phyloP scores from a whole-genome alignment of 805 yeast species.

The Kurtzmaniella fragi region DNA sequence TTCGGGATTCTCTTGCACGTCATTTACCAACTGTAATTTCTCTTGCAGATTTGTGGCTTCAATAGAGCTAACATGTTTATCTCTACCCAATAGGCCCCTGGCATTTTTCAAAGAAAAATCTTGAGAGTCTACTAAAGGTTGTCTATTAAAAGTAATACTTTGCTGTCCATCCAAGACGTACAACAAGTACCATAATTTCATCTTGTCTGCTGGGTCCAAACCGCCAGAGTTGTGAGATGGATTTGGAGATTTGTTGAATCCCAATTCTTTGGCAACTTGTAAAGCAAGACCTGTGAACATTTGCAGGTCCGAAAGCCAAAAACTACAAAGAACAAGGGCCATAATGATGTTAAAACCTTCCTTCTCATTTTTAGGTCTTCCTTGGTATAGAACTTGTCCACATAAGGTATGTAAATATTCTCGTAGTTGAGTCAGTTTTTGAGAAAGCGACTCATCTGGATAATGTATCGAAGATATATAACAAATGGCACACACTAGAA shows the following conservation, averaged over 20 bases:
- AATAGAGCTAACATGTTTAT: slow-evolving; percentile 3
- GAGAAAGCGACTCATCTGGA: slow-evolving; percentile 29
- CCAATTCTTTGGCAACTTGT: slow-evolving; percentile 56
- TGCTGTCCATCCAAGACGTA: slow-evolving; percentile 68
- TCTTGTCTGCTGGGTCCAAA: slow-evolving; percentile 34
- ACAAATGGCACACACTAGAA: slow-evolving; percentile 55
- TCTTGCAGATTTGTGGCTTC: slow-evolving; percentile 1
- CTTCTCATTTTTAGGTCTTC: slow-evolving; percentile 36
- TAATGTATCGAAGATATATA: slow-evolving; percentile 62
- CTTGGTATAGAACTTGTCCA: slow-evolving; percentile 26
- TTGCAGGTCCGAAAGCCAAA: slow-evolving; percentile 63
- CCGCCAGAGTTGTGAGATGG: slow-evolving; percentile 11
- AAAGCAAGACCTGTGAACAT: slow-evolving; percentile 64
- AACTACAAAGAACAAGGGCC: slow-evolving; percentile 60
- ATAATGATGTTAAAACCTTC: slow-evolving; percentile 58
- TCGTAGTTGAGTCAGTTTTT: slow-evolving; percentile 23
- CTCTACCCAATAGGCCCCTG: slow-evolving; percentile 28
- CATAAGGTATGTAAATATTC: slow-evolving; percentile 29
- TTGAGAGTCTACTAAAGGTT: slow-evolving; percentile 46
- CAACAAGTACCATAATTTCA: slow-evolving; percentile 62
- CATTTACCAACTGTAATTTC: slow-evolving; percentile 1
- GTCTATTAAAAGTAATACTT: slow-evolving; percentile 54
- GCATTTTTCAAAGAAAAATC: slow-evolving; percentile 43
- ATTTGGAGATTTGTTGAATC: slow-evolving; percentile 28
- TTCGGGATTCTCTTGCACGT: not conserved